Evolutionary conservation across 1,284 basidiomycete species (phyloP).

Genomic region (Cutaneotrichosporon sp.): DNA sequence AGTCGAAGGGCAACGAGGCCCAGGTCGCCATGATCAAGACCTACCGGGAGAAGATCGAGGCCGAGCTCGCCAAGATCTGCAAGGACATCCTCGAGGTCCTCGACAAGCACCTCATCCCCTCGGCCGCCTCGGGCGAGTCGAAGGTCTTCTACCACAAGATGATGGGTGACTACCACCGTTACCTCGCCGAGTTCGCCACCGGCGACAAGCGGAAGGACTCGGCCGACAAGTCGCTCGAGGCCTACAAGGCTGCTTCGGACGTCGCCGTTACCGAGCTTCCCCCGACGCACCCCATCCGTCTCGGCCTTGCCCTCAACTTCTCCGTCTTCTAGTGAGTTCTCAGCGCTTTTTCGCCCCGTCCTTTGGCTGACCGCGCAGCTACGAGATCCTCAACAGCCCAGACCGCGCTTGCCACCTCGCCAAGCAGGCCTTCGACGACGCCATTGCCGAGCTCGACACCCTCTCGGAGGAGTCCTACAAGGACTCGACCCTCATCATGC

Average conservation of each 20-base stretch:
- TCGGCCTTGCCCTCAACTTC: constrained; percentile 99
- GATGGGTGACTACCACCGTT: constrained; percentile 99
- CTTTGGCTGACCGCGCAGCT: constrained; percentile 56
- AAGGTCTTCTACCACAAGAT: constrained; percentile 99
- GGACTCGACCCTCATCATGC: constrained; percentile 98
- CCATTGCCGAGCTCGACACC: constrained; percentile 99
- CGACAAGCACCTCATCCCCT: constrained; percentile 98
- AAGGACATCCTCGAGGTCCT: constrained; percentile 99
- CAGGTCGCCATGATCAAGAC: constrained; percentile 99
- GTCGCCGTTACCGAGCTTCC: constrained; percentile 97
- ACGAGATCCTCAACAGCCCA: constrained; percentile 97
- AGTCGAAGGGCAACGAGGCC: constrained; percentile 97
- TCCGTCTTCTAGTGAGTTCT: constrained; percentile 83
- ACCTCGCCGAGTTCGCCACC: constrained; percentile 98
- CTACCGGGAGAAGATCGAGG: constrained; percentile 98
- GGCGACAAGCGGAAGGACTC: constrained; percentile 98
- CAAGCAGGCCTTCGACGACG: constrained; percentile 99
- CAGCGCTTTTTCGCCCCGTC: background rate
- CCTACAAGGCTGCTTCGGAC: constrained; percentile 99
- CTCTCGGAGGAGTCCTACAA: constrained; percentile 99
- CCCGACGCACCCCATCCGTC: constrained; percentile 98
- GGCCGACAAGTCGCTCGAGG: constrained; percentile 97
- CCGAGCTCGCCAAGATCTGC: constrained; percentile 97
- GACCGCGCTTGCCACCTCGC: constrained; percentile 99
- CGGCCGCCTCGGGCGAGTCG: constrained; percentile 95